Evolutionary conservation across 768 basidiomycete species (phyloP), one percentile per base, ranked within the genome.

Genomic region (Podaxis sp.): DNA sequence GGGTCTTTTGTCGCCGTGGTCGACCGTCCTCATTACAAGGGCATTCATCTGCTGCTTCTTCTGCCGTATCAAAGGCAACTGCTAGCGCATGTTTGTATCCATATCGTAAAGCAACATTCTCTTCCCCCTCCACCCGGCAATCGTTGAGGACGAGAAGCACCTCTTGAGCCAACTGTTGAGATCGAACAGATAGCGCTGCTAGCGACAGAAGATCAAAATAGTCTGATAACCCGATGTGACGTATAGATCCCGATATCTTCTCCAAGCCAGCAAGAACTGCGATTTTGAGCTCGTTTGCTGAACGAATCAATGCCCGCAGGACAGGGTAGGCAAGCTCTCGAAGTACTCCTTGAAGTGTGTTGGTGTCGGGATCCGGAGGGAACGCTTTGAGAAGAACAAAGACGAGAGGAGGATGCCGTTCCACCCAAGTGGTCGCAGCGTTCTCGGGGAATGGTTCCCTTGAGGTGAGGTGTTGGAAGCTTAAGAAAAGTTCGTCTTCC

Each of bases 1-100:
- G 69, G 1, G 73, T 79, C 11, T 75, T 70, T 63, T 83, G 83
- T 54, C 73, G 77, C 73, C 68, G 77, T 3, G 84, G 83, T 56
- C 77, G 75, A 2, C 88, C 87, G 13, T 79, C 74, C n/a, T 87
- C 85, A 63, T 87, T 82, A 60, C 87, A 88, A 7, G 87, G 87
- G 69, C 87, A 89, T 66, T 82, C 80, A 63, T 88, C 86, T 1
- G 81, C 81, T 4, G 87, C 88, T 67, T 89, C 88, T 66, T 89
- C 87, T 1, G 84, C 85, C 12, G 85, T 79, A 63, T 89, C 87
- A 61, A 87, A 87, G 1, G 80, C 81, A 30, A 89, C 77, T 5
- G 80, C 82, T 0, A 88, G 76, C 0, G 83, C 82, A 38, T 86
- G 80, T 57, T 83, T 84, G 66, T 83, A 82, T 1, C 79, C 80